Conservation (phyloP, 257 asterid genomes). For the Parsonsia alboflavescens region DNA sequence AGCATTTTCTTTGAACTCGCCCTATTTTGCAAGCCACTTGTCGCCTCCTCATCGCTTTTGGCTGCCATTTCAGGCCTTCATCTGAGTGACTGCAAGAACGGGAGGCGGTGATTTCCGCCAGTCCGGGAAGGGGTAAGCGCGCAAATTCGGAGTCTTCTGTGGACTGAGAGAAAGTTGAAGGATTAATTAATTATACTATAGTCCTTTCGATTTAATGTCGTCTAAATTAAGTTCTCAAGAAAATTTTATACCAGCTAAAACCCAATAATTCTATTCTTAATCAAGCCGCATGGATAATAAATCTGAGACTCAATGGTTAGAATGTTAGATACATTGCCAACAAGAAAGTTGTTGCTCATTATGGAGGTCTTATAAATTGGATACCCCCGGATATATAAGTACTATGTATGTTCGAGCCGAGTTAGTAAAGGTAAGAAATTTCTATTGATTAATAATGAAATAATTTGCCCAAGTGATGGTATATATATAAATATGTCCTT, state of each 20-base stretch:
- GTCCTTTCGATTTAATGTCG: not conserved
- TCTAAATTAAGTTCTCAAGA: not conserved
- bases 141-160: too few species aligned
- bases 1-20: conserved; percentile 33
- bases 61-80: conserved; percentile 2
- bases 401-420: too few species aligned
- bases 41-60: not conserved
- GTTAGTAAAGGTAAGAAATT: too few species aligned
- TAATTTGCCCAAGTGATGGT: too few species aligned
- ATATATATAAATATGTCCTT: too few species aligned
- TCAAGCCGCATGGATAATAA: too few species aligned
- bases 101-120: conserved; percentile 2
- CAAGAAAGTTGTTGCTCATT: too few species aligned
- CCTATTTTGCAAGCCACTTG: not conserved
- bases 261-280: not conserved
- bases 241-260: not conserved
- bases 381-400: too few species aligned
- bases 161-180: not conserved
- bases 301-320: too few species aligned
- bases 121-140: not conserved
- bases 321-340: too few species aligned
- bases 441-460: too few species aligned
- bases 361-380: too few species aligned
- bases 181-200: not conserved
- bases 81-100: not conserved